These are phyloP conservation scores for Evernia prunastri DNA, from an alignment of 495 filamentous ascomycete species.

Conservation along the genomic window DNA sequence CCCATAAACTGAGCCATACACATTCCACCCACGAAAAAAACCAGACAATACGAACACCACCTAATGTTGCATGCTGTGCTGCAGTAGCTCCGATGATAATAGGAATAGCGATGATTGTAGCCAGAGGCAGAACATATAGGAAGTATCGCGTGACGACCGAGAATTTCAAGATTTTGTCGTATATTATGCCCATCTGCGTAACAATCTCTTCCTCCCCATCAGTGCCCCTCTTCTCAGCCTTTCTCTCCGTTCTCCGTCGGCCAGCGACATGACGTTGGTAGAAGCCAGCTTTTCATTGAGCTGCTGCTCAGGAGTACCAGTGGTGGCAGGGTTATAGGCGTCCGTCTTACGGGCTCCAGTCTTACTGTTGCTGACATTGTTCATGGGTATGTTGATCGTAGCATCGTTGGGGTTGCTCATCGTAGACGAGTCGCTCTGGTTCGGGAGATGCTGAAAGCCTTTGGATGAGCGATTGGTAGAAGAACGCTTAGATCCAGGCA, in stretches of 20 bases:
- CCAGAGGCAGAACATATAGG: slow-evolving; percentile 79
- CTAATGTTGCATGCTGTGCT: slow-evolving; percentile 48
- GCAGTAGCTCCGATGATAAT: slow-evolving; percentile 66
- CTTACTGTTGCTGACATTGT: slow-evolving; percentile 34
- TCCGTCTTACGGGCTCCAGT: slow-evolving; percentile 40
- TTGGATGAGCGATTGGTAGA: slow-evolving; percentile 27
- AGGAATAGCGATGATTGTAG: slow-evolving; percentile 66
- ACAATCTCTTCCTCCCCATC: slow-evolving; percentile 57
- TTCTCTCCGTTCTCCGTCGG: slow-evolving; percentile 46
- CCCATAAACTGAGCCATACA: slow-evolving; percentile 84
- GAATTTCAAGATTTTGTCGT: slow-evolving; percentile 76
- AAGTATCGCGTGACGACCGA: slow-evolving; percentile 83
- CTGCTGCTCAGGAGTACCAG: slow-evolving; percentile 21
- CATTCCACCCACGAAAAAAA: slow-evolving; percentile 92
- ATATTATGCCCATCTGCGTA: slow-evolving; percentile 80
- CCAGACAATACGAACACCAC: slow-evolving; percentile 61
- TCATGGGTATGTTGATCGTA: slow-evolving; percentile 54
- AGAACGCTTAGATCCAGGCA: slow-evolving; percentile 23
- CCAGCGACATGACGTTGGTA: slow-evolving; percentile 48
- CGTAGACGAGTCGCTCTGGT: slow-evolving; percentile 20
- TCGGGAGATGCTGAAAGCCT: slow-evolving; percentile 44
- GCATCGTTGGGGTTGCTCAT: slow-evolving; percentile 49
- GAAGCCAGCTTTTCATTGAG: slow-evolving; percentile 23
- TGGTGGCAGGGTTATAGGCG: slow-evolving; percentile 27
- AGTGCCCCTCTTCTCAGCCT: slow-evolving; percentile 45